These are phyloP conservation scores for Paramyrothecium sp. DNA, from an alignment of 2,329 filamentous ascomycete genomes.

Conservation along the genomic window DNA sequence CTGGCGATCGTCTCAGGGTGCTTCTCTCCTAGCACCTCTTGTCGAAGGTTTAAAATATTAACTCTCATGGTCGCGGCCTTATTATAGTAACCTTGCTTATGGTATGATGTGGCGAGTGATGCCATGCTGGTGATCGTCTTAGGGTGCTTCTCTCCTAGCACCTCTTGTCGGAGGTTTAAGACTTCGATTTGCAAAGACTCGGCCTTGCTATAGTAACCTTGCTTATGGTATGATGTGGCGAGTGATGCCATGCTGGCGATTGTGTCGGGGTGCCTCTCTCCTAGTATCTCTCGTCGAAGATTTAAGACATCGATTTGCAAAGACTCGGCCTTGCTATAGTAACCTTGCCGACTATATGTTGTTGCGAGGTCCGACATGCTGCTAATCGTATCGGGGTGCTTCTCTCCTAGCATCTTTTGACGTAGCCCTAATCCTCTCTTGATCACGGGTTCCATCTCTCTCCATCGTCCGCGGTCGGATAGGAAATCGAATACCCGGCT, in stretches of 20 bases:
- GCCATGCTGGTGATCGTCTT: slow-evolving; percentile 5
- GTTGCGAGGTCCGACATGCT: slow-evolving; percentile 3
- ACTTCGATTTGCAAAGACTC: slow-evolving; percentile 8
- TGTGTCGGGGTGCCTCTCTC: slow-evolving; percentile 15
- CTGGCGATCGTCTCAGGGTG: slow-evolving; percentile 9
- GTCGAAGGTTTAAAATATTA: slow-evolving; percentile 9
- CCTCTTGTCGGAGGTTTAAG: slow-evolving; percentile 8
- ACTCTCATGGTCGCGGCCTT: slow-evolving; percentile 11
- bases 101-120: slow-evolving; percentile 9
- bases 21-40: slow-evolving; percentile 15
- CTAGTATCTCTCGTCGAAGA: slow-evolving; percentile 12
- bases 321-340: slow-evolving; percentile 13
- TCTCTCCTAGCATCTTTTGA: slow-evolving; percentile 10
- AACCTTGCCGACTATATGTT: slow-evolving; percentile 15
- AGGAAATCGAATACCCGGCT: slow-evolving; percentile 17
- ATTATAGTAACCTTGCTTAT: slow-evolving; percentile 14
- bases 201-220: slow-evolving; percentile 15
- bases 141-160: slow-evolving; percentile 18
- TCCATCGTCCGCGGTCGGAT: slow-evolving; percentile 16
- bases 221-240: slow-evolving; percentile 9
- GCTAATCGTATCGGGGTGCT: neutral
- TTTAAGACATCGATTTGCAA: slow-evolving; percentile 7
- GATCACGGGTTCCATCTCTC: slow-evolving; percentile 19
- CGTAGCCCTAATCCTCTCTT: slow-evolving; percentile 10
- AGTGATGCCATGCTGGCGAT: slow-evolving; percentile 1